Conservation (phyloP, 1,139 yeast genomes). For the Taphrina pruni region DNA sequence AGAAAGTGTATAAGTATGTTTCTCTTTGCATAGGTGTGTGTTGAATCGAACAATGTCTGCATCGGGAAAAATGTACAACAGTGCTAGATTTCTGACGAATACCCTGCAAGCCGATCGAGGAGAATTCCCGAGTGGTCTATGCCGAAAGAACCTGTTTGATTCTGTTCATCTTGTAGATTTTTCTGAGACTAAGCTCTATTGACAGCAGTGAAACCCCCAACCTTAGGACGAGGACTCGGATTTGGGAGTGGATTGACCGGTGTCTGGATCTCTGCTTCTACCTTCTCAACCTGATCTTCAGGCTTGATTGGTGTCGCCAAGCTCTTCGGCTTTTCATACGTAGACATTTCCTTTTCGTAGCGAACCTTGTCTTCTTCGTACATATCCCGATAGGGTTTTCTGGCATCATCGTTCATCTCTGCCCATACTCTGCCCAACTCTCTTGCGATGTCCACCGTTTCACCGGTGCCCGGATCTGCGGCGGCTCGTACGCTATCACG, state of each 20-base stretch:
- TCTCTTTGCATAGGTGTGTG: too few relatives aligned
- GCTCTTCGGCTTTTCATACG: slow-evolving; percentile 54
- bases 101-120: too few relatives aligned
- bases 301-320: slow-evolving; percentile 10
- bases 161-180: too few relatives aligned
- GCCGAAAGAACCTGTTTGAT: too few relatives aligned
- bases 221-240: slow-evolving; percentile 15
- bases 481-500: slow-evolving; percentile 71
- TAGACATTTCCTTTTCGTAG: slow-evolving; percentile 74
- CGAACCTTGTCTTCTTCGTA: slow-evolving; percentile 82
- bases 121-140: too few relatives aligned
- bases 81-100: too few relatives aligned
- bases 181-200: not conserved
- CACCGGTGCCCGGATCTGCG: slow-evolving; percentile 55
- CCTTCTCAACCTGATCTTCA: slow-evolving; percentile 1
- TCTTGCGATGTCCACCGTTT: slow-evolving; percentile 68
- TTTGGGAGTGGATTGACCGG: not conserved
- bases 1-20: too few relatives aligned
- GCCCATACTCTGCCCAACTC: slow-evolving; percentile 90
- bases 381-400: slow-evolving; percentile 74
- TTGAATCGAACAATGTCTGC: too few relatives aligned
- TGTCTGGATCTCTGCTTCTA: not conserved
- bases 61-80: too few relatives aligned
- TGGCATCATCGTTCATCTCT: slow-evolving; percentile 67
- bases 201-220: slow-evolving; percentile 25